phyloP scores from a whole-genome alignment of 2,329 filamentous ascomycete species.

The Akanthomyces lecanii region DNA sequence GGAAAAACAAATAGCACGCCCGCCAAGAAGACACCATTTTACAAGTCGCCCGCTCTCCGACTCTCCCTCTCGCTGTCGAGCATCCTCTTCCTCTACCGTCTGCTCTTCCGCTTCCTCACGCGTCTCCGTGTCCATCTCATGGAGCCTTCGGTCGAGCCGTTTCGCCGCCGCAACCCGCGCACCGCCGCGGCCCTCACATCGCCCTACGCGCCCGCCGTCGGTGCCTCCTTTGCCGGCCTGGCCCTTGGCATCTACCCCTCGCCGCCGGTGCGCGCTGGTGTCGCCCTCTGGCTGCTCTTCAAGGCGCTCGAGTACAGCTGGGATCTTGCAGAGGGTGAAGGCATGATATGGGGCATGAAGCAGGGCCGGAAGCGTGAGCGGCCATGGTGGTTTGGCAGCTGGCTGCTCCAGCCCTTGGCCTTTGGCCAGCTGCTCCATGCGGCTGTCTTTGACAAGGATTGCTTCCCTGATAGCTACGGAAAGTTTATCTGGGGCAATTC shows the following conservation, averaged over 20 bases:
- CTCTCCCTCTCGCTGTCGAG: slow-evolving; percentile 79
- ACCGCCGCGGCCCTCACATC: slow-evolving; percentile 74
- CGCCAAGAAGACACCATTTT: slow-evolving; percentile 48
- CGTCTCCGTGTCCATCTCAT: slow-evolving; percentile 75
- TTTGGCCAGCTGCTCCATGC: slow-evolving; percentile 74
- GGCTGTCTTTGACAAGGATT: slow-evolving; percentile 72
- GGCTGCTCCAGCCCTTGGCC: slow-evolving; percentile 73
- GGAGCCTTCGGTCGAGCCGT: slow-evolving; percentile 73
- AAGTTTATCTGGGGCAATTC: slow-evolving; percentile 65
- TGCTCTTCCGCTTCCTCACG: slow-evolving; percentile 85
- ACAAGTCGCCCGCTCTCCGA: slow-evolving; percentile 66
- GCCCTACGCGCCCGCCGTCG: slow-evolving; percentile 79
- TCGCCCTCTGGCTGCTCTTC: slow-evolving; percentile 78
- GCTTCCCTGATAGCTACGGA: slow-evolving; percentile 48
- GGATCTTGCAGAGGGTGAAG: slow-evolving; percentile 74
- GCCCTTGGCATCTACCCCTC: slow-evolving; percentile 71
- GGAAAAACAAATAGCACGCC: slow-evolving; percentile 19
- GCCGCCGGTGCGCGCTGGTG: slow-evolving; percentile 64
- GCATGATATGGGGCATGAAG: slow-evolving; percentile 59
- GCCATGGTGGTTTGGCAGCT: slow-evolving; percentile 82
- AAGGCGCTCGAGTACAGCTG: slow-evolving; percentile 81
- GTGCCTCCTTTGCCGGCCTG: slow-evolving; percentile 80
- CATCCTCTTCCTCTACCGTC: slow-evolving; percentile 81
- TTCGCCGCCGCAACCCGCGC: slow-evolving; percentile 76
- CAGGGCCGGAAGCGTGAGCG: slow-evolving; percentile 50